Conservation (phyloP, 768 basidiomycete species). For the Lactarius trivialis region DNA sequence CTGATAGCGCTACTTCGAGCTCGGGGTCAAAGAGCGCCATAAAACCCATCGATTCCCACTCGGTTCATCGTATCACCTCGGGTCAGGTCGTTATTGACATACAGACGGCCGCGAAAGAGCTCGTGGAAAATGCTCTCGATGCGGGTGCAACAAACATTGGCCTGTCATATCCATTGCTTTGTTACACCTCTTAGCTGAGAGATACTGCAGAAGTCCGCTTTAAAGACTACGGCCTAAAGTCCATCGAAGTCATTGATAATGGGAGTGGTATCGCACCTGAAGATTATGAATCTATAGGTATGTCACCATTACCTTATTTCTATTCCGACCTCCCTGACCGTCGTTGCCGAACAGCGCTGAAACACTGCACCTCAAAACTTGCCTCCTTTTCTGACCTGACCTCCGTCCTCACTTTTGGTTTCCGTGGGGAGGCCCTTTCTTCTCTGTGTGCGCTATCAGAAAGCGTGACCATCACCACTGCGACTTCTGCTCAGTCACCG, state of each 20-base stretch:
- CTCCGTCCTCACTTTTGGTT: slow-evolving; percentile 78
- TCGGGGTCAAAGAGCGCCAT: slow-evolving; percentile 26
- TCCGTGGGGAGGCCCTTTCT: slow-evolving; percentile 92
- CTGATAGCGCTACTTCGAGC: neutral
- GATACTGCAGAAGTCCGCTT: slow-evolving; percentile 70
- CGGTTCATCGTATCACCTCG: slow-evolving; percentile 85
- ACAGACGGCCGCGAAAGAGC: slow-evolving; percentile 91
- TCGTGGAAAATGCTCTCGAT: slow-evolving; percentile 94
- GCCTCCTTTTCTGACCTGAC: slow-evolving; percentile 66
- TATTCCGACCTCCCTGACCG: neutral
- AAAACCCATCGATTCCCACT: slow-evolving; percentile 62
- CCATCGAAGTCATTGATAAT: slow-evolving; percentile 88
- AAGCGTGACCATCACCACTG: slow-evolving; percentile 62
- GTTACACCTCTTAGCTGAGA: neutral
- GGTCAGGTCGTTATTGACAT: slow-evolving; percentile 95
- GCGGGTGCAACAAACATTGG: slow-evolving; percentile 86
- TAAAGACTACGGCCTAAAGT: slow-evolving; percentile 75
- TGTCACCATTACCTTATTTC: slow-evolving; percentile 23
- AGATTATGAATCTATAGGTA: slow-evolving; percentile 77
- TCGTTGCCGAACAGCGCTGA: slow-evolving; percentile 49
- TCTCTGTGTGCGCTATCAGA: slow-evolving; percentile 84
- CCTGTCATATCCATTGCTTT: slow-evolving; percentile 30
- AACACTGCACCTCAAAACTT: slow-evolving; percentile 93
- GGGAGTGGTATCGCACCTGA: slow-evolving; percentile 75
- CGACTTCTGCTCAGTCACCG: slow-evolving; percentile 63